phyloP scores from a whole-genome alignment of 129 eudicot genomes.

The Artemisia tridentata region DNA sequence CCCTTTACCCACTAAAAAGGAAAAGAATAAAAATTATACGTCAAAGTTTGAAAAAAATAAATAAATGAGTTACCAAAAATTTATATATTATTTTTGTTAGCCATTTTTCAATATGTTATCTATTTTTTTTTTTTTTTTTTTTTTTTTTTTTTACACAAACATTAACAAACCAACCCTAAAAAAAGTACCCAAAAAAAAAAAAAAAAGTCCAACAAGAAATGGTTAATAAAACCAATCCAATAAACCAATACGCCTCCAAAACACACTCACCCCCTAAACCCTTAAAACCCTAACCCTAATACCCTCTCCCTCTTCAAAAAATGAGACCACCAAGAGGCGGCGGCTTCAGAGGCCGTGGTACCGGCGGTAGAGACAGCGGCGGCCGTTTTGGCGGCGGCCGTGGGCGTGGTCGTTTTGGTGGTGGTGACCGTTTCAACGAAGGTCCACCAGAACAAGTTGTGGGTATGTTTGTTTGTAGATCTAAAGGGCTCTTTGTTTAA shows the following conservation, averaged over 20 bases:
- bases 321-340: constrained; percentile 73
- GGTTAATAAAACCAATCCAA: constrained; percentile 24
- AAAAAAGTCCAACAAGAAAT: neutral
- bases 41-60: too few relatives aligned
- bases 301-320: constrained; percentile 36
- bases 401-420: constrained; percentile 37
- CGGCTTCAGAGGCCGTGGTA: constrained; percentile 41
- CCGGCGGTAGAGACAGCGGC: constrained; percentile 38
- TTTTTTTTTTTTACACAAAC: too few relatives aligned
- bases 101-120: too few relatives aligned
- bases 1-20: too few relatives aligned
- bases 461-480: constrained; percentile 28
- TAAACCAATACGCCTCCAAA: neutral
- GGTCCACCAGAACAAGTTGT: constrained; percentile 66
- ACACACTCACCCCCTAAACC: constrained; percentile 22
- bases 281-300: constrained; percentile 37
- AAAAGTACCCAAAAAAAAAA: neutral
- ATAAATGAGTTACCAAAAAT: too few relatives aligned
- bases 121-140: too few relatives aligned
- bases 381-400: constrained; percentile 44
- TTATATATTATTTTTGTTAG: too few relatives aligned
- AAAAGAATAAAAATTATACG: too few relatives aligned
- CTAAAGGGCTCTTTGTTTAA: neutral
- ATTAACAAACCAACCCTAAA: neutral
- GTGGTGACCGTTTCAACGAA: constrained; percentile 38